These are phyloP conservation scores for Fistulinella cinereoalba DNA, from an alignment of 1,284 basidiomycete genomes.

Conservation along the genomic window DNA sequence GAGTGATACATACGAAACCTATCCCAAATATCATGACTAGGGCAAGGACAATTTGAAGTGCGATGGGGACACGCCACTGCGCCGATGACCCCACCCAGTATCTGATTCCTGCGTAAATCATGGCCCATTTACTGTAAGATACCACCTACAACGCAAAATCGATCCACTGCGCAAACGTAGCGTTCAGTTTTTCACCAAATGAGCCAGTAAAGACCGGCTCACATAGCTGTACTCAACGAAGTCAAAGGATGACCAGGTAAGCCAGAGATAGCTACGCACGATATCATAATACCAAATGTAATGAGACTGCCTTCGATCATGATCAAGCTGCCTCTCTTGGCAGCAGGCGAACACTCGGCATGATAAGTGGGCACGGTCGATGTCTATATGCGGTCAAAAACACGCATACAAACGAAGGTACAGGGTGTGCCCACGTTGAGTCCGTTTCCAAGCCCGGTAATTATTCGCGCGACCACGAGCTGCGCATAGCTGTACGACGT, in stretches of 20 bases:
- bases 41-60: conserved; percentile 63
- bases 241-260: conserved; percentile 6
- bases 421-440: conserved; percentile 46
- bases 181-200: conserved; percentile 3
- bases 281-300: conserved; percentile 68
- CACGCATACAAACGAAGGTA: not conserved
- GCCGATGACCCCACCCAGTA: conserved; percentile 55
- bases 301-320: conserved; percentile 70
- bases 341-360: conserved; percentile 62
- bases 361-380: conserved; percentile 64
- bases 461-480: conserved; percentile 49
- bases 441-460: conserved; percentile 64
- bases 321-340: conserved; percentile 61
- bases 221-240: conserved; percentile 23
- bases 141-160: conserved; percentile 54
- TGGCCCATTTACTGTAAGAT: not conserved
- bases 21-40: conserved; percentile 58
- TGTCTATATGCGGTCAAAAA: conserved; percentile 39
- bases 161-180: conserved; percentile 44
- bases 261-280: conserved; percentile 41
- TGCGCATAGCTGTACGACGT: conserved; percentile 46
- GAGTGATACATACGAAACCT: conserved; percentile 47
- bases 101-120: conserved; percentile 29
- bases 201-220: conserved; percentile 7
- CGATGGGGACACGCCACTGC: conserved; percentile 71